Evolutionary conservation across 176 grass and related monocot species (phyloP).

Genomic region (Pontederia paniculata): DNA sequence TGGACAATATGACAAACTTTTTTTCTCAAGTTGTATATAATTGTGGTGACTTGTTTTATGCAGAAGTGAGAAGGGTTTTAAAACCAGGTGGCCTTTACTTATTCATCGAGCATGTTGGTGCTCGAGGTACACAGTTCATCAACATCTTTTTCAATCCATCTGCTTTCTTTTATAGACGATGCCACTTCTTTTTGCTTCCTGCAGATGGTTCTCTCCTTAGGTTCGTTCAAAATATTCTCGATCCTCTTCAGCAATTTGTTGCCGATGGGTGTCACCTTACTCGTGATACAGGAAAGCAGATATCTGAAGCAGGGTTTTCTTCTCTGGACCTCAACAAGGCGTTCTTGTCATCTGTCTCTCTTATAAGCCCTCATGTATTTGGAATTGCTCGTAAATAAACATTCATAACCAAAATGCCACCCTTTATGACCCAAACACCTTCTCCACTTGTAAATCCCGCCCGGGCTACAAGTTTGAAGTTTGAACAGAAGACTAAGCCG

Average conservation of each 20-base stretch:
- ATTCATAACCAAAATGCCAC: too few species aligned
- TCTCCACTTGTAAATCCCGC: too few species aligned
- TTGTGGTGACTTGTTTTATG: conserved; percentile 6
- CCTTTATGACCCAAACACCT: too few species aligned
- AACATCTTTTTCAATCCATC: background rate
- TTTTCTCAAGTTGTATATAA: background rate
- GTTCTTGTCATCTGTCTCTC: conserved; percentile 31
- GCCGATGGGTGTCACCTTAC: conserved; percentile 69
- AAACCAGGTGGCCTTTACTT: conserved; percentile 69
- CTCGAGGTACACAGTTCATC: conserved; percentile 36
- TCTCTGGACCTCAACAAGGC: conserved; percentile 28
- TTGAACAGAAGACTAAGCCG: too few species aligned
- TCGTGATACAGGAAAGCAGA: conserved; percentile 52
- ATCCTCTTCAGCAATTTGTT: conserved; percentile 64
- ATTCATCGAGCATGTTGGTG: conserved; percentile 80
- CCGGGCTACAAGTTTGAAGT: too few species aligned
- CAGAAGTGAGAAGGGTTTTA: conserved; percentile 73
- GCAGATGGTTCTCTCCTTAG: conserved; percentile 59
- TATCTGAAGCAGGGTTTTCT: conserved; percentile 48
- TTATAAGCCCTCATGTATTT: conserved; percentile 69
- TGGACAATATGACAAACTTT: too few species aligned
- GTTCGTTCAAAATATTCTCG: conserved; percentile 41
- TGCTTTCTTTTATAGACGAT: background rate
- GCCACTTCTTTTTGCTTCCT: background rate
- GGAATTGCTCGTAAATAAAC: conserved; percentile 68